These are phyloP conservation scores for Colletotrichum lentis DNA, from an alignment of 2,329 filamentous ascomycete species.

Conservation along the genomic window DNA sequence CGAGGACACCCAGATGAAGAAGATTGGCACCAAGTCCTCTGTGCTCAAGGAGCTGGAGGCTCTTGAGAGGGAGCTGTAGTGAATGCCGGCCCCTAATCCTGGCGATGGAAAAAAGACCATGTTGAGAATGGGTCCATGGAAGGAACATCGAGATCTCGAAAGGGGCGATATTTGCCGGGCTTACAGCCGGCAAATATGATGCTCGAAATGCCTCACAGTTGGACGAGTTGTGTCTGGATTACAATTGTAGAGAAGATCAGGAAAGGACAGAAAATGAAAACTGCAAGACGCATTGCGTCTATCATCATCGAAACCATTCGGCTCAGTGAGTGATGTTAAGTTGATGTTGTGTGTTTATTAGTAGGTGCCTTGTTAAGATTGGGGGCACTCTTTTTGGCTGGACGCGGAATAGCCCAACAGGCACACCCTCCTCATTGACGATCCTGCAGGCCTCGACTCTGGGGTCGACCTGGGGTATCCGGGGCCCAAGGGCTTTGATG, in stretches of 20 bases:
- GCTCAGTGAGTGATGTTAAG: background rate
- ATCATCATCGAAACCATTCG: background rate
- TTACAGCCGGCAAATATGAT: background rate
- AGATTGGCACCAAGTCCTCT: constrained; percentile 87
- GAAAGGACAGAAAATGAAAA: constrained; percentile 14
- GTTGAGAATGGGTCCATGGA: background rate
- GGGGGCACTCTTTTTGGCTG: background rate
- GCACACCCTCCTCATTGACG: background rate
- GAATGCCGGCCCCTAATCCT: background rate
- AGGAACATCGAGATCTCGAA: background rate
- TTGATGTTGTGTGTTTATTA: background rate
- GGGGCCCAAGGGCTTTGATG: background rate
- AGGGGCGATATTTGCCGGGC: background rate
- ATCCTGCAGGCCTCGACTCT: background rate
- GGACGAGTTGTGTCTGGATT: constrained; percentile 14
- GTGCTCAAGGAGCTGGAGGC: constrained; percentile 84
- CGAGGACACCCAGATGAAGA: constrained; percentile 98
- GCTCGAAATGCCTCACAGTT: background rate
- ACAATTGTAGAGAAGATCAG: constrained; percentile 8
- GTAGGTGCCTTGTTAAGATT: background rate
- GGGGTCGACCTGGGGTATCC: constrained; percentile 2
- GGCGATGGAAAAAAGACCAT: background rate
- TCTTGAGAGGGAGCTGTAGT: constrained; percentile 49
- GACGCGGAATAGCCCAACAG: background rate
- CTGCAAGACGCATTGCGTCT: constrained; percentile 6